Base-by-base conservation (phyloP, 108 stramenopile species). In the Cyclotella kingstonii region DNA sequence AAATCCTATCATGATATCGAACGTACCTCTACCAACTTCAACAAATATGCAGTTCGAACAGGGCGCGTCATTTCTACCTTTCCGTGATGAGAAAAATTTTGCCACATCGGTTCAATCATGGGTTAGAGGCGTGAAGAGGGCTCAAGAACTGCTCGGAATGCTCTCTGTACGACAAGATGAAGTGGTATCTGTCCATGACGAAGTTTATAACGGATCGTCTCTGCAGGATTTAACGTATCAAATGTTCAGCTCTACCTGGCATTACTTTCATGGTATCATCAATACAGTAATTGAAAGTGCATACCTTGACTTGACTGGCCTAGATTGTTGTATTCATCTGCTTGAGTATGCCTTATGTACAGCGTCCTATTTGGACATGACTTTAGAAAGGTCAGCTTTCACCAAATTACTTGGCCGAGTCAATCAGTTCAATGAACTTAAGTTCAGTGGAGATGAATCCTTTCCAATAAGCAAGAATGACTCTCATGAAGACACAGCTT, bases 291-390 rank as follows among this genome's bases (percentile, higher is more conserved):
- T 89, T 6, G 87, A 92, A 64, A 79, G 61, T 28, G 90, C 91
- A 8, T 87, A 84, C 39, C 54, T 86, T 59, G 94, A 95, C 55
- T 63, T 75, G 23, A 51, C 77, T 41, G 82, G 77, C n/a, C 60
- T 90, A 53, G 76, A 81, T 31, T 68, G 73, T 26, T 84, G 77
- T 47, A 60, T 91, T 23, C 83, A 89, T 42, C 56, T 94, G 21
- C 78, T 98, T 1, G 69, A 84, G 62, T 84, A 90, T 58, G 73
- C 86, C 9, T 62, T 98, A 6, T 79, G 78, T 42, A 66, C 89
- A 39, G 77, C 90, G 2, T 81, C 95, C 23, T 93, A 84, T 54
- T 75, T 97, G 41, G 82, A 85, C 48, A 80, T 96, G 89, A 58
- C 66, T 35, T 60, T 79, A 38, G 84, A 95, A 75, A 57, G 73